Base-by-base conservation (phyloP, 2,329 filamentous ascomycete genomes). In the Penicillium polonicum region DNA sequence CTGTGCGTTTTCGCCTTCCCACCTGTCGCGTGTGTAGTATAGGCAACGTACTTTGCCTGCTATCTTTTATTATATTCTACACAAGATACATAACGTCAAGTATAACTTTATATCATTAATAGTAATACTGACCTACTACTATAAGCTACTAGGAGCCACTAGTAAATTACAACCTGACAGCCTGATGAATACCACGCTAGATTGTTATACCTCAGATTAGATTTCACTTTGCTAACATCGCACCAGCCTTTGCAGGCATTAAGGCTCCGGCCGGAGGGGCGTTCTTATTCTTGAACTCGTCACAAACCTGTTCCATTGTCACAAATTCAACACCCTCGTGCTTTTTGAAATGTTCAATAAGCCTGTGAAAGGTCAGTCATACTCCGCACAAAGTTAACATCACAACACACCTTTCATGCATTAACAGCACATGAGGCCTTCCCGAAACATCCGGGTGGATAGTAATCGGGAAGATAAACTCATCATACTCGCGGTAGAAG, bases 381-480 rank as follows among this genome's bases (percentile, higher is more conserved):
- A 29, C 6, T 13, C 5, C 3, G 4, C 1, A 21, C 8, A 19
- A 51, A 15, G 2, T 12, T 5, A 38, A 13, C 5, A 13, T 33
- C 13, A 9, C 33, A 15, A 64, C 72, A 58, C 72, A 84, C 80
- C 86, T 80, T 73, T 91, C 87, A 62, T 90, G 86, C 88, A 91
- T 90, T 17, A 90, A 74, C 19, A 91, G 66, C 0, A 85, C 88
- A 72, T 91, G 89, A 1, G 88, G 89, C 19, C 88, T 78, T 0
- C 89, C 89, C 1, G 83, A 86, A 0, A 89, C 86, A 67, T 91
- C 88, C 0, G 88, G 88, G 70, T 91, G 88, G 35, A 91, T 87
- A 0, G 88, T 90, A 70, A 91, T 88, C 0, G 89, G 88, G 65
- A 91, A 91, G 48, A 90, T 83, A 61, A 91, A 91, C 65, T 89